These are phyloP conservation scores for Rhizopogon salebrosus DNA, from an alignment of 768 basidiomycete genomes.

Conservation along the genomic window DNA sequence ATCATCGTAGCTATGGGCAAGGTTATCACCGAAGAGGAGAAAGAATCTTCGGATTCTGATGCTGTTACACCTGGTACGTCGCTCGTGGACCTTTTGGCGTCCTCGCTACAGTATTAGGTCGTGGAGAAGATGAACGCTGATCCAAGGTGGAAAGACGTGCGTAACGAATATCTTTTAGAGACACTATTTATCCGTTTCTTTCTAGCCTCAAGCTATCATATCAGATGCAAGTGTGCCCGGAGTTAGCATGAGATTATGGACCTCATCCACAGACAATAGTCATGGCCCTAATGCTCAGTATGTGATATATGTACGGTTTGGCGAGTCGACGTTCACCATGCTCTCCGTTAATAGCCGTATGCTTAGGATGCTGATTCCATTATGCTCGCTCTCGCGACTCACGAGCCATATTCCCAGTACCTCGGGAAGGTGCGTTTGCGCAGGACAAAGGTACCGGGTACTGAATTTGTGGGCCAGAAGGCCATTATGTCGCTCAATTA, in stretches of 20 bases:
- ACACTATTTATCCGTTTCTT: neutral
- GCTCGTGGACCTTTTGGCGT: conserved; percentile 91
- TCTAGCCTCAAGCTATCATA: conserved; percentile 88
- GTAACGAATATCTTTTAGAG: conserved; percentile 16
- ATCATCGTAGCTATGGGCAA: conserved; percentile 64
- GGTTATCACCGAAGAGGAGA: conserved; percentile 83
- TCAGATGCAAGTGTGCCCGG: conserved; percentile 97
- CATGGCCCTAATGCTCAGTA: no score
- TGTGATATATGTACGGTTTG: conserved; percentile 97
- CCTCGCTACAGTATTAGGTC: conserved; percentile 93
- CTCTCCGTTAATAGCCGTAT: conserved; percentile 7
- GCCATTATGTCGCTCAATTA: conserved; percentile 91
- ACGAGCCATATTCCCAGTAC: conserved; percentile 96
- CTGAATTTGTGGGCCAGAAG: conserved; percentile 91
- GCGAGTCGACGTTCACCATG: conserved; percentile 38
- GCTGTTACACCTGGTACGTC: conserved; percentile 99
- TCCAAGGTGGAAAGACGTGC: conserved; percentile 90
- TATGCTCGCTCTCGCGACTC: conserved; percentile 96
- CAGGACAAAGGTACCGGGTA: no score
- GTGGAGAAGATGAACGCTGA: conserved; percentile 92
- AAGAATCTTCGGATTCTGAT: conserved; percentile 94
- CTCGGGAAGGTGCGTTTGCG: conserved; percentile 96
- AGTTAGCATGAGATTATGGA: conserved; percentile 99
- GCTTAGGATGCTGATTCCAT: conserved; percentile 94
- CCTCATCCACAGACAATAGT: conserved; percentile 86